phyloP scores from a whole-genome alignment of 2,329 filamentous ascomycete species.

The Acrodontium crateriforme region DNA sequence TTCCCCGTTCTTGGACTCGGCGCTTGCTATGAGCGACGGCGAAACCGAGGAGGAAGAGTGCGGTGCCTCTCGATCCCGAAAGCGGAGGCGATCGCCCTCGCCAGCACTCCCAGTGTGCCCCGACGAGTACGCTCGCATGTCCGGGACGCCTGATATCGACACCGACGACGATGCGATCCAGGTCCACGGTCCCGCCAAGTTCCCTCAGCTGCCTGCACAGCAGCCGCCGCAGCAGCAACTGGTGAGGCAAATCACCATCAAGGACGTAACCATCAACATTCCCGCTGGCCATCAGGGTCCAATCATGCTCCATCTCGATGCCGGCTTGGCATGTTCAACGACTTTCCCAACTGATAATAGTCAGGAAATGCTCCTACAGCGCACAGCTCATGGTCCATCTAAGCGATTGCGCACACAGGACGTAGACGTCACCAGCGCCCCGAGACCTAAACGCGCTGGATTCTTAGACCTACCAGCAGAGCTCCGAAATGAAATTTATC shows the following conservation, averaged over 20 bases:
- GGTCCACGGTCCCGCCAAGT: too few species aligned
- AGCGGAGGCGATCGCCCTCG: conserved; percentile 17
- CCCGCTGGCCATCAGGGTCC: conserved; percentile 33
- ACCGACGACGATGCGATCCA: too few species aligned
- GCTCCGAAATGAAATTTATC: conserved; percentile 35
- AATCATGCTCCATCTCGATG: conserved; percentile 28
- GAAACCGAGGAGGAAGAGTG: conserved; percentile 22
- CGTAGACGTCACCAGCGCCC: neutral
- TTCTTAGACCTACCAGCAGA: conserved; percentile 29
- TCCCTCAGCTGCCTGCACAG: too few species aligned
- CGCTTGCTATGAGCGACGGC: conserved; percentile 20
- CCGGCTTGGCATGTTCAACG: neutral
- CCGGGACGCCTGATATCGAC: too few species aligned
- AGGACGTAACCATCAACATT: conserved; percentile 31
- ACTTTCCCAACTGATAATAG: neutral
- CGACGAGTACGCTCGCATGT: too few species aligned
- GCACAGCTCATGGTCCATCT: neutral
- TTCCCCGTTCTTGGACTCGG: conserved; percentile 29
- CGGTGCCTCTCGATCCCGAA: conserved; percentile 11
- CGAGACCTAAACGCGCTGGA: conserved; percentile 5
- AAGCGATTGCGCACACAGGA: too few species aligned
- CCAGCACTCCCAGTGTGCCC: too few species aligned
- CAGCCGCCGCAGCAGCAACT: too few species aligned
- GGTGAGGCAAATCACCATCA: conserved; percentile 15
- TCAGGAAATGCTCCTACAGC: neutral